phyloP scores from a whole-genome alignment of 164 flowering plant species.

The Taxillus chinensis region DNA sequence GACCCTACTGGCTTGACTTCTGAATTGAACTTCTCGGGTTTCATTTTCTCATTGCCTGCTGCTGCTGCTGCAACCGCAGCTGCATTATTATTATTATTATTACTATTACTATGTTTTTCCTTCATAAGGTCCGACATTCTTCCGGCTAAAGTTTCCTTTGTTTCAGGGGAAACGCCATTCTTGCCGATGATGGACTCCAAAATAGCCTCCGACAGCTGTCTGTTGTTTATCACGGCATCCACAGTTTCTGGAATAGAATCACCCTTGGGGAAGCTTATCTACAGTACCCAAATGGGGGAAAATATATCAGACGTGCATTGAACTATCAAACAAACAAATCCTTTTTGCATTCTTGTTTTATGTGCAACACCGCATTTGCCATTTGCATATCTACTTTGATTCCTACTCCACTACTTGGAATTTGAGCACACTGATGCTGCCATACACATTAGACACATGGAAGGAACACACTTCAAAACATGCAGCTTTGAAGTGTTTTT shows the following conservation, averaged over 20 bases:
- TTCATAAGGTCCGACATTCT: constrained; percentile 16
- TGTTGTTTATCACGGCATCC: constrained; percentile 51
- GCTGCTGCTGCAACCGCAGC: background rate
- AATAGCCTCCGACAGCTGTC: constrained; percentile 43
- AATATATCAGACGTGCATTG: too few relatives aligned
- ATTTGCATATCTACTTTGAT: too few relatives aligned
- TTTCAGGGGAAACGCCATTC: constrained; percentile 59
- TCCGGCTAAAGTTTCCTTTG: constrained; percentile 38
- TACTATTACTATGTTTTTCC: background rate
- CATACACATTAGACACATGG: too few relatives aligned
- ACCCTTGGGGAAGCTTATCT: constrained; percentile 66
- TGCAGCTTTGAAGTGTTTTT: too few relatives aligned
- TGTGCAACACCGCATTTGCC: too few relatives aligned
- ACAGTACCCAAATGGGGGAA: background rate
- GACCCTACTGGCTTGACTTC: too few relatives aligned
- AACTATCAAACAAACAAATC: too few relatives aligned
- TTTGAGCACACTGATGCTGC: too few relatives aligned
- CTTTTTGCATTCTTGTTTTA: too few relatives aligned
- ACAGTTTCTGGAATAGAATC: constrained; percentile 33
- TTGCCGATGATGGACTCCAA: constrained; percentile 70
- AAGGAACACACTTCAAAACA: too few relatives aligned
- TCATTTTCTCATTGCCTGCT: background rate
- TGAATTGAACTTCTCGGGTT: too few relatives aligned
- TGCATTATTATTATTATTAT: background rate
- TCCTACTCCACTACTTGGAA: too few relatives aligned